Percentiles rank a stretch among this genome's conserved stretches.
Conservation (phyloP, 352 stramenopile genomes). For the Phytophthora europaea region DNA sequence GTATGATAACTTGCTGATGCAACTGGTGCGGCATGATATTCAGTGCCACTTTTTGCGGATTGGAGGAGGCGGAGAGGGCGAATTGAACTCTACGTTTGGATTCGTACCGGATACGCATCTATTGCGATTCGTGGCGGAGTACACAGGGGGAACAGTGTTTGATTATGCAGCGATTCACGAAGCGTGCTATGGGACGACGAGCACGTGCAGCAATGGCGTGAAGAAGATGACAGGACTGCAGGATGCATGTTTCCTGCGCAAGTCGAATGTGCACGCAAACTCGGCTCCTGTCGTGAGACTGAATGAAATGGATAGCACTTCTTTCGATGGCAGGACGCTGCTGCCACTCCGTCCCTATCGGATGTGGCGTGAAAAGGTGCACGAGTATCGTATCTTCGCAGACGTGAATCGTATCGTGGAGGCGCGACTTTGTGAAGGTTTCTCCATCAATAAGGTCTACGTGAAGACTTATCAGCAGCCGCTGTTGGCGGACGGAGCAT, state of each 20-base stretch:
- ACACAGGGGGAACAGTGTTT: slow-evolving; percentile 73
- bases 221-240: slow-evolving; percentile 77
- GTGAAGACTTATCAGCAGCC: slow-evolving; percentile 61
- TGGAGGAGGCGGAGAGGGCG: slow-evolving; percentile 58
- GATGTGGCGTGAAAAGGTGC: slow-evolving; percentile 90
- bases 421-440: slow-evolving; percentile 84
- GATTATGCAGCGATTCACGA: slow-evolving; percentile 71
- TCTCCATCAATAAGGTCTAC: slow-evolving; percentile 85
- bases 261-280: slow-evolving; percentile 77
- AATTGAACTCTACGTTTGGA: slow-evolving; percentile 80
- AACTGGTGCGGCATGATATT: slow-evolving; percentile 90
- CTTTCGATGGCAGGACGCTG: slow-evolving; percentile 72
- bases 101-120: slow-evolving; percentile 88
- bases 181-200: slow-evolving; percentile 54
- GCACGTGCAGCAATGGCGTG: slow-evolving; percentile 36
- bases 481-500: slow-evolving; percentile 24
- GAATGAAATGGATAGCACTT: slow-evolving; percentile 74
- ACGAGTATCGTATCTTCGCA: slow-evolving; percentile 89
- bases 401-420: slow-evolving; percentile 86
- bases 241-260: slow-evolving; percentile 65
- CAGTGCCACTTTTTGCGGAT: slow-evolving; percentile 88
- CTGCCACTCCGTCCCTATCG: slow-evolving; percentile 81
- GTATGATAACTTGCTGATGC: slow-evolving; percentile 91
- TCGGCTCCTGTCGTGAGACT: slow-evolving; percentile 74
- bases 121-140: slow-evolving; percentile 79